Evolutionary conservation across 2,329 filamentous ascomycete genomes (phyloP), one percentile per base, ranked within the genome.

Genomic region (Aspergillus oerlinghausenensis): DNA sequence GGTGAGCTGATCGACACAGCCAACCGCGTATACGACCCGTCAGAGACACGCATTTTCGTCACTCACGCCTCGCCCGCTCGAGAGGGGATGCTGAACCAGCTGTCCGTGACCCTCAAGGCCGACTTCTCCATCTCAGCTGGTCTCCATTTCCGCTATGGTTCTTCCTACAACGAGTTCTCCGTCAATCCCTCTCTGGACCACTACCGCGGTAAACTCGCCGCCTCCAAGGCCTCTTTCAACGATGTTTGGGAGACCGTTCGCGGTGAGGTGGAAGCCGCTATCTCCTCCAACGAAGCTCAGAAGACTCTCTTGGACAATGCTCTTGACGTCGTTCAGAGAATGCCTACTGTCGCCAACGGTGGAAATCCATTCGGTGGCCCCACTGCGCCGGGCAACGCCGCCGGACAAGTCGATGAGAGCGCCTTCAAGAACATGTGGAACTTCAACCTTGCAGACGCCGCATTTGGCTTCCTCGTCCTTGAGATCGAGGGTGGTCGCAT

Each of bases 381-480:
- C 29, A 84, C 87, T 53, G 85, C 86, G 51, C 89, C 88, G 42
- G 86, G 82, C 43, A 79, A 78, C 64, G 79, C 86, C 51, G 87
- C 90, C 51, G 94, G 94, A 32, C 90, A 96, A 69, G 92, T 99
- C 19, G 94, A 99, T 62, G 94, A 99, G 80, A 97, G 92, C 68
- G 94, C 94, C 1, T 99, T 99, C 84, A 99, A 99, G 81, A 99
- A 99, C 74, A 97, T 97, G 94, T 99, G 94, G 94, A 99, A 99
- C 76, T 99, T 99, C 79, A 97, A 97, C 75, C 77, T 99, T 63
- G 94, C 94, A 29, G 94, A 99, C 79, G 94, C 94, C 55, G 93
- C 94, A 21, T 99, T 97, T 73, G 94, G 94, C 59, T 99, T 92
- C 82, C 82, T 99, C 52, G 92, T 97, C 17, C 78, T 99, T 56